Evolutionary conservation across 345 rosid genomes (phyloP).

Genomic region (Melastoma malabathricum): DNA sequence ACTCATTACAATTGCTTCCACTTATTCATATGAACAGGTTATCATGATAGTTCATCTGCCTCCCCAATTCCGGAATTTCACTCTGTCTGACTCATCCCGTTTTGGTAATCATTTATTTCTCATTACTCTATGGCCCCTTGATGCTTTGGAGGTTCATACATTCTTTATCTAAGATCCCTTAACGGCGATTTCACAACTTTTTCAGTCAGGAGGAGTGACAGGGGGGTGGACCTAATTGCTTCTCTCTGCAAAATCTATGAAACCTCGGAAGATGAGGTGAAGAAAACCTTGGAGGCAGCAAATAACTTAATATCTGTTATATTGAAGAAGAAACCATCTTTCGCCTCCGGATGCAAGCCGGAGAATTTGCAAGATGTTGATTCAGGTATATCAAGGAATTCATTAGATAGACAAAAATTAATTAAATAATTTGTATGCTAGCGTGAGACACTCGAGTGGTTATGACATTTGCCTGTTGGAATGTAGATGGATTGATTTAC

Average conservation of each 20-base stretch:
- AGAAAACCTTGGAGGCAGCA: constrained; percentile 51
- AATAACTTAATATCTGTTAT: constrained; percentile 49
- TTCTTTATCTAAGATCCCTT: no score
- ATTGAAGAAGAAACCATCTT: constrained; percentile 44
- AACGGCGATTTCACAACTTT: neutral
- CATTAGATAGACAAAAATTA: neutral
- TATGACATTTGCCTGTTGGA: neutral
- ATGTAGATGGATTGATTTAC: constrained; percentile 73
- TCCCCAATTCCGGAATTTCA: constrained; percentile 57
- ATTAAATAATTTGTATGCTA: neutral
- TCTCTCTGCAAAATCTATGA: constrained; percentile 73
- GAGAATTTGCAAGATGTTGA: constrained; percentile 55
- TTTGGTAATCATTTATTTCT: constrained; percentile 44
- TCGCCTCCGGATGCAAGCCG: constrained; percentile 46
- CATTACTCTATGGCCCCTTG: constrained; percentile 1
- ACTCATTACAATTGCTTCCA: neutral
- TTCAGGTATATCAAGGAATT: constrained; percentile 28
- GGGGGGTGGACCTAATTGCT: constrained; percentile 67
- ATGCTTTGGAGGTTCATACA: no score
- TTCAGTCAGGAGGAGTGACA: constrained; percentile 65
- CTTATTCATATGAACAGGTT: constrained; percentile 43
- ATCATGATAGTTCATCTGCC: constrained; percentile 81
- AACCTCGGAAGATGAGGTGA: constrained; percentile 75
- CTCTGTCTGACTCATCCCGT: constrained; percentile 34
- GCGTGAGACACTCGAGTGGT: no score